Percentiles rank a stretch among this genome's conserved stretches.
These are phyloP conservation scores for California macrophylla DNA, from an alignment of 441 rosid species.

Conservation along the genomic window DNA sequence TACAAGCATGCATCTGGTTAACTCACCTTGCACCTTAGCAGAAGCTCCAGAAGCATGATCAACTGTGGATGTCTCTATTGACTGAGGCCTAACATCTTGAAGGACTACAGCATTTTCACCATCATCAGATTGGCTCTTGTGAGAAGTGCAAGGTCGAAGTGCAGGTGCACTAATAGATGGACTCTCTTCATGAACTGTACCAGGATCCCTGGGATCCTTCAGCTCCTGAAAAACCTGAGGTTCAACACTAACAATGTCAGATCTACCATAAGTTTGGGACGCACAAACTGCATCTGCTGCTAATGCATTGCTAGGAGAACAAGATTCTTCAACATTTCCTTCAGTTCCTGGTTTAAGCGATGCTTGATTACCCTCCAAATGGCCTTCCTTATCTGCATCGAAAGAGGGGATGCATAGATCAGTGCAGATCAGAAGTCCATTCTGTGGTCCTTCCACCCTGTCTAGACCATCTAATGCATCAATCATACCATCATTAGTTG, in stretches of 20 bases:
- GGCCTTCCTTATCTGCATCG: conserved; percentile 17
- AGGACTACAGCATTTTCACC: conserved; percentile 14
- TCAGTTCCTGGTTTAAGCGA: conserved; percentile 27
- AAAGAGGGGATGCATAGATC: conserved; percentile 15
- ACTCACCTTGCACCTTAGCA: conserved; percentile 57
- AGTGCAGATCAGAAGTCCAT: conserved; percentile 20
- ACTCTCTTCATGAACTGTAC: conserved; percentile 21
- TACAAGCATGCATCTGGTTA: conserved; percentile 23
- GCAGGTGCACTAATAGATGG: conserved; percentile 16
- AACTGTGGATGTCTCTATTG: conserved; percentile 18
- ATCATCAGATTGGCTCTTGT: conserved; percentile 17
- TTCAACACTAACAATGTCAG: conserved; percentile 30
- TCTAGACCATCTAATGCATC: conserved; percentile 26
- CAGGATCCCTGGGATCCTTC: conserved; percentile 20
- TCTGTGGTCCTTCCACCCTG: conserved; percentile 26
- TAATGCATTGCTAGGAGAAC: not conserved
- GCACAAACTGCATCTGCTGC: conserved; percentile 22
- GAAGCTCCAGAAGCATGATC: conserved; percentile 17
- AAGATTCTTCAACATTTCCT: conserved; percentile 14
- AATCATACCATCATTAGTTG: conserved; percentile 2
- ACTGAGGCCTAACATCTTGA: conserved; percentile 18
- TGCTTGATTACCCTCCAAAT: conserved; percentile 21
- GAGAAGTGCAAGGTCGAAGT: conserved; percentile 34
- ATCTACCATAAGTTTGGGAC: conserved; percentile 28
- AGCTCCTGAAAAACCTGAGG: conserved; percentile 27